These are phyloP conservation scores for Chrysochromulina parva DNA, from an alignment of 78 protist species.

Conservation along the genomic window DNA sequence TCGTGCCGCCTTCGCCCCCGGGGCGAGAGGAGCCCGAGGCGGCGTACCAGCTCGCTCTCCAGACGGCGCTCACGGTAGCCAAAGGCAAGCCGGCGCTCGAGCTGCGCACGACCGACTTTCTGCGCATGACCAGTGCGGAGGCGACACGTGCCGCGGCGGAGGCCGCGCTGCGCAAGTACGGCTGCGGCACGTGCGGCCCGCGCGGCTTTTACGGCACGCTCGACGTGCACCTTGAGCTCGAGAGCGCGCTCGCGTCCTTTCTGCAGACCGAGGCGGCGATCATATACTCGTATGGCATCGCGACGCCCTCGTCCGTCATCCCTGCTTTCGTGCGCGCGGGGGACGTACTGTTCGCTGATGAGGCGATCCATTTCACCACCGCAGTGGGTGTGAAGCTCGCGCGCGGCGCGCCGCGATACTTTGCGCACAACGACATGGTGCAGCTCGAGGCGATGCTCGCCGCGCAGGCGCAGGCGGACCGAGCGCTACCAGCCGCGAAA, in stretches of 20 bases:
- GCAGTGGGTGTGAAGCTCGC: constrained; percentile 77
- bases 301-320: constrained; percentile 85
- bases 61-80: background rate
- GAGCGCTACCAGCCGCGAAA: constrained; percentile 2
- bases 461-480: background rate
- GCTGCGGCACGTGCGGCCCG: constrained; percentile 98
- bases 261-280: constrained; percentile 68
- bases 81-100: background rate
- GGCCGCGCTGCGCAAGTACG: constrained; percentile 71
- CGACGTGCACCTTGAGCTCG: constrained; percentile 82
- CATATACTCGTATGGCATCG: constrained; percentile 84
- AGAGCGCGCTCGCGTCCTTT: constrained; percentile 73
- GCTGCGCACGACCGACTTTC: background rate
- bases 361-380: constrained; percentile 60
- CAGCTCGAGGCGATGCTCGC: constrained; percentile 56
- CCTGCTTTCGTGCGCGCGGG: constrained; percentile 84
- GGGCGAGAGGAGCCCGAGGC: background rate
- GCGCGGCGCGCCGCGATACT: constrained; percentile 60
- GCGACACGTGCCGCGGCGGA: background rate
- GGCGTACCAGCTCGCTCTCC: background rate
- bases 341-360: constrained; percentile 82
- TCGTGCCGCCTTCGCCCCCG: background rate
- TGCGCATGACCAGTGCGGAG: background rate
- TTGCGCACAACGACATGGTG: constrained; percentile 73
- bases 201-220: constrained; percentile 98